Conservation (phyloP, 805 yeast species). For the Nakazawaea pomicola region DNA sequence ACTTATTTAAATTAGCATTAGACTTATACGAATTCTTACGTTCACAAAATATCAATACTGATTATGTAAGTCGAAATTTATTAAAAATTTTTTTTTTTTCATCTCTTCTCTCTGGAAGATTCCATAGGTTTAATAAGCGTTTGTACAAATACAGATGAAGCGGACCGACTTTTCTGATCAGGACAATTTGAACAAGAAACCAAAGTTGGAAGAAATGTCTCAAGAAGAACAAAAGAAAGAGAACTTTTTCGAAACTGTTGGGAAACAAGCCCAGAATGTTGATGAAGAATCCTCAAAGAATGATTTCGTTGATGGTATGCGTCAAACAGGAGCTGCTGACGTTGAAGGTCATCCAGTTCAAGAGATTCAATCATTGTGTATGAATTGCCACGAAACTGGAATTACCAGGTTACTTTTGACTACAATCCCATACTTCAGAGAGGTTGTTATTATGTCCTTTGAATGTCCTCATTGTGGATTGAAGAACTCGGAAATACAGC, state of each 20-base stretch:
- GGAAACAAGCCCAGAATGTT: slow-evolving; percentile 49
- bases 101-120: background rate
- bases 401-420: slow-evolving; percentile 80
- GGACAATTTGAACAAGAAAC: slow-evolving; percentile 20
- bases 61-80: background rate
- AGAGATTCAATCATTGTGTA: slow-evolving; percentile 90
- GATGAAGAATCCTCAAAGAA: slow-evolving; percentile 26
- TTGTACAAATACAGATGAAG: slow-evolving; percentile 2
- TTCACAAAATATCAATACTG: background rate
- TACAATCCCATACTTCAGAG: slow-evolving; percentile 85
- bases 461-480: slow-evolving; percentile 93
- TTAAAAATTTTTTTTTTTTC: slow-evolving; percentile 7
- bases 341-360: slow-evolving; percentile 92
- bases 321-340: slow-evolving; percentile 72
- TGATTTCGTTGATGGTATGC: slow-evolving; percentile 32
- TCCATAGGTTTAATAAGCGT: background rate
- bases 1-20: background rate
- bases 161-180: slow-evolving; percentile 1
- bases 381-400: slow-evolving; percentile 91
- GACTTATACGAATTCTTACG: too few relatives aligned
- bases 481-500: slow-evolving; percentile 88
- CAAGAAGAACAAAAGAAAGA: slow-evolving; percentile 22
- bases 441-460: slow-evolving; percentile 90
- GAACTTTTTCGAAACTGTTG: slow-evolving; percentile 53
- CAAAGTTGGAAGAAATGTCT: slow-evolving; percentile 20